Conservation (phyloP, 169 alveolate genomes). For the Miamiensis avidus region DNA sequence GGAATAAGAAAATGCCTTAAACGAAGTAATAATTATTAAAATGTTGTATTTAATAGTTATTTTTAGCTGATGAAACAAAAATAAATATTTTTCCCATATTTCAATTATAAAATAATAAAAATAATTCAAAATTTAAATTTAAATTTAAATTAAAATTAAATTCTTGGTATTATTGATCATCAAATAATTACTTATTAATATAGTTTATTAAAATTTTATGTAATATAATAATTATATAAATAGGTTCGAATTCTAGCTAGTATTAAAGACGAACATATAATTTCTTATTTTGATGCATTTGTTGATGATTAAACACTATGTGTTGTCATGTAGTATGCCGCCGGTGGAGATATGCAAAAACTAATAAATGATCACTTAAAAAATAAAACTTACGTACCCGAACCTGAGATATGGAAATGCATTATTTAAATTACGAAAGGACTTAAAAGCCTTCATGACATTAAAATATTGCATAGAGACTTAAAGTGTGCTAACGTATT, state of each 20-base stretch:
- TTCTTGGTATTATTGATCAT: no score
- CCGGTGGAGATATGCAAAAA: conserved; percentile 74
- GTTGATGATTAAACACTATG: conserved; percentile 53
- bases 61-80: no score
- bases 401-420: conserved; percentile 70
- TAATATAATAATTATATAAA: conserved; percentile 22
- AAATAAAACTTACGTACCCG: conserved; percentile 49
- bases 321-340: conserved; percentile 79
- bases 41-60: no score
- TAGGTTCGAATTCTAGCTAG: conserved; percentile 51
- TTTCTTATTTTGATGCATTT: conserved; percentile 71
- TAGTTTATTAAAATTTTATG: no score
- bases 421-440: conserved; percentile 66
- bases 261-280: conserved; percentile 52
- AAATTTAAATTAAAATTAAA: no score
- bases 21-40: conserved; percentile 60
- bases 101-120: no score
- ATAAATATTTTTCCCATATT: no score
- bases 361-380: conserved; percentile 56
- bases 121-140: no score
- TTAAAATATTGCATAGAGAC: conserved; percentile 74
- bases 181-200: no score
- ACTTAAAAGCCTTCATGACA: conserved; percentile 72
- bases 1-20: conserved; percentile 71
- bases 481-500: conserved; percentile 77